Evolutionary conservation across 2,329 filamentous ascomycete genomes (phyloP), one percentile per base, ranked within the genome.

Genomic region (Exophiala sideris): DNA sequence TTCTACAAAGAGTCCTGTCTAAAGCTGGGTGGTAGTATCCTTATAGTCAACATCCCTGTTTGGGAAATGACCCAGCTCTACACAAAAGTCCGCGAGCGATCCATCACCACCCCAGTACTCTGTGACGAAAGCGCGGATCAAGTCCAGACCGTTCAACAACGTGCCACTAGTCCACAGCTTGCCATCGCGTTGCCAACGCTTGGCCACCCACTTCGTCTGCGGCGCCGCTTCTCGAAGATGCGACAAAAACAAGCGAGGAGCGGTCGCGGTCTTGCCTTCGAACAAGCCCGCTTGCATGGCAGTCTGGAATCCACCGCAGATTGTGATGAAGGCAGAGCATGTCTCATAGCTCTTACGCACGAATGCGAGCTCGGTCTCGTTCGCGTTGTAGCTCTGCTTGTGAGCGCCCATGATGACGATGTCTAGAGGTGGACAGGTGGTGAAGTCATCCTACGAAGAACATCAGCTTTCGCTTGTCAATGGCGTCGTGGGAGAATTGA

Each of bases 91-190:
- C 11, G 51, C 50, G 36, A 65, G 34, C 3, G 40, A 49, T n/a
- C 56, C 57, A 32, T 62, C 52, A 7, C 56, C 60, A 12, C 58
- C 64, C 66, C 67, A 69, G 38, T 57, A 58, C 40, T 65, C 60
- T 12, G 38, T 40, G 12, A 50, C 59, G 55, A 70, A 70, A 11
- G 61, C 66, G 5, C 51, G 45, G 59, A 66, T 70, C 59, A 69
- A 49, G 51, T 70, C 68, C 32, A 63, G 41, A 2, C 68, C 68
- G 48, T 69, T 69, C 35, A 67, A 38, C 56, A 70, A 48, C 14
- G 66, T 59, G 4, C 68, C 68, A 44, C 64, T 67, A 3, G 66
- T 69, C 68, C 68, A 70, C 14, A 70, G 16, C 52, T 69, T 68
- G 3, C 67, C 68, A 53, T 69, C 67, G 1, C 59, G 51, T 8